These are phyloP conservation scores for Fagus crenata DNA, from an alignment of 306 rosid species.

Conservation along the genomic window DNA sequence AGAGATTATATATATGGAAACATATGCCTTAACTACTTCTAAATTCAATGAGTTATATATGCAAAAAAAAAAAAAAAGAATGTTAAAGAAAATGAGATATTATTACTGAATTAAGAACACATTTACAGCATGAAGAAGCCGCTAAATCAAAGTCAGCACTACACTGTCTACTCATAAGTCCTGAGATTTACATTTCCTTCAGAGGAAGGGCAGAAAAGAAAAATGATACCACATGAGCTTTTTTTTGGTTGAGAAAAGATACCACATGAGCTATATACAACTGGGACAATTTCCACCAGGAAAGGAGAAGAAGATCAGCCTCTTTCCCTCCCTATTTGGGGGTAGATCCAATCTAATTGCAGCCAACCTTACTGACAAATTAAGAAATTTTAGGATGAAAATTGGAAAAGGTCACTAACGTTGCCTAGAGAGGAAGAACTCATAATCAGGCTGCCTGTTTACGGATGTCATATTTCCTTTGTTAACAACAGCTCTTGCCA, in stretches of 20 bases:
- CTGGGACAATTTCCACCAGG: constrained; percentile 32
- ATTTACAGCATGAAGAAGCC: constrained; percentile 12
- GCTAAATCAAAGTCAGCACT: constrained; percentile 35
- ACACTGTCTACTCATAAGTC: not conserved
- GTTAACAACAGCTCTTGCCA: constrained; percentile 73
- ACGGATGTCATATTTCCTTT: constrained; percentile 48
- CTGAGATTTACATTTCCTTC: constrained; percentile 13
- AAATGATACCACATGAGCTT: constrained; percentile 30
- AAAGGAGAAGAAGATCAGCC: constrained; percentile 17
- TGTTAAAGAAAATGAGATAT: too few relatives aligned
- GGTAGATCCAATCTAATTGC: constrained; percentile 29
- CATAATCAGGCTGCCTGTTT: constrained; percentile 72
- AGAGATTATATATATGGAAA: too few relatives aligned
- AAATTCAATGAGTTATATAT: too few relatives aligned
- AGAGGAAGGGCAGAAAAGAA: constrained; percentile 24
- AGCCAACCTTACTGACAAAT: constrained; percentile 38
- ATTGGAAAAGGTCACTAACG: constrained; percentile 34
- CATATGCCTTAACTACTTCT: too few relatives aligned
- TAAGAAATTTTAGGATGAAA: constrained; percentile 18
- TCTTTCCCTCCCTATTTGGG: constrained; percentile 23
- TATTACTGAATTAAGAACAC: not conserved
- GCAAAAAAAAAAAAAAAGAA: too few relatives aligned
- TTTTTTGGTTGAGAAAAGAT: too few relatives aligned
- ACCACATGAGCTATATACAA: constrained; percentile 41
- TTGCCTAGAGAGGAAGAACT: constrained; percentile 72